A percentile compares a stretch with the other conserved stretches of the same genome.
Conservation (phyloP, 2,329 filamentous ascomycete species). For the Mycogone perniciosa region DNA sequence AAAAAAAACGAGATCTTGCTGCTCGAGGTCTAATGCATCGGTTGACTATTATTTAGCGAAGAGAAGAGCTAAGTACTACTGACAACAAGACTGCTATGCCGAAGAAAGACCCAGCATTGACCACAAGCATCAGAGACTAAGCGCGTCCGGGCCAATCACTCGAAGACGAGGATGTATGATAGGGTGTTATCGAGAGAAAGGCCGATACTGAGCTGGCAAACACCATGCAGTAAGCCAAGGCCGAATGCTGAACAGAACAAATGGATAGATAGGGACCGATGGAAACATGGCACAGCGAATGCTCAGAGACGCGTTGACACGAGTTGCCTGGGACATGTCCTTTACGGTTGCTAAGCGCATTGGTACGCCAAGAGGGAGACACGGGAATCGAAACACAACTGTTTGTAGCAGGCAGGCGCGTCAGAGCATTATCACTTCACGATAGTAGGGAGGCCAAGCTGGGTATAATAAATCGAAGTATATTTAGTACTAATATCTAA, state of each 20-base stretch:
- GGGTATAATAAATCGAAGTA: background rate
- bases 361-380: no score
- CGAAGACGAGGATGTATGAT: constrained; percentile 57
- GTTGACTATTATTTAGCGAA: constrained; percentile 20
- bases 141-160: background rate
- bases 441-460: background rate
- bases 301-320: no score
- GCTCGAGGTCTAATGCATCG: no score
- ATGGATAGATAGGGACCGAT: background rate
- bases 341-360: no score
- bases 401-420: no score
- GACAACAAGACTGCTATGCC: constrained; percentile 33
- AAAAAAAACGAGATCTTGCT: no score
- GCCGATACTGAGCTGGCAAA: constrained; percentile 62
- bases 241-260: constrained; percentile 43
- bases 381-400: no score
- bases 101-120: constrained; percentile 57
- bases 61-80: constrained; percentile 38
- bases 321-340: no score
- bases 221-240: no score
- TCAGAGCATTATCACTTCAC: background rate
- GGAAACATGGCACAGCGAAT: no score
- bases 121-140: constrained; percentile 33
- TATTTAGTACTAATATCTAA: constrained; percentile 2
- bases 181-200: constrained; percentile 69